Evolutionary conservation across 2,329 filamentous ascomycete genomes (phyloP).

Genomic region (Fonsecaea erecta): DNA sequence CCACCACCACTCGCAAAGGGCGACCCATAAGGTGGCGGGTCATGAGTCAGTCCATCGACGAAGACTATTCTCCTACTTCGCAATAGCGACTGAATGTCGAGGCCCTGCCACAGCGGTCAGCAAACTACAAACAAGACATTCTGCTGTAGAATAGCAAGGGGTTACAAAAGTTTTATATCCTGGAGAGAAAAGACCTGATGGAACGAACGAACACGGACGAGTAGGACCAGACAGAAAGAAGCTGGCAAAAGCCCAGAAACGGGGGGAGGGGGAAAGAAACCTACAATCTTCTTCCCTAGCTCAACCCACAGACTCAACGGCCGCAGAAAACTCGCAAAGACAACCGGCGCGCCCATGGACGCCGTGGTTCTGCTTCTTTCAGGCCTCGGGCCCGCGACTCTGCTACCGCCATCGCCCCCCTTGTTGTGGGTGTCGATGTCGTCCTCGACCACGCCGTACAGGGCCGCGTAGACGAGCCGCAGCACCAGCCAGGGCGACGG

Average conservation of each 20-base stretch:
- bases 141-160: no score
- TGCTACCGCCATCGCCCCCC: neutral
- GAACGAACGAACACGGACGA: no score
- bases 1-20: no score
- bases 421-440: neutral
- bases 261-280: slow-evolving; percentile 40
- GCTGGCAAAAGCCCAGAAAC: no score
- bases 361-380: no score
- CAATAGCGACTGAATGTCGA: slow-evolving; percentile 46
- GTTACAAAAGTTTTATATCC: no score
- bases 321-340: slow-evolving; percentile 82
- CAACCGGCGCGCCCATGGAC: slow-evolving; percentile 51
- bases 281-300: slow-evolving; percentile 65
- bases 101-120: slow-evolving; percentile 32
- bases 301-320: slow-evolving; percentile 80
- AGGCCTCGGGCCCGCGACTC: neutral
- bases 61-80: slow-evolving; percentile 68
- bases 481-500: slow-evolving; percentile 63
- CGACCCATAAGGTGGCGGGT: neutral
- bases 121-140: no score
- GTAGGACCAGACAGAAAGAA: no score
- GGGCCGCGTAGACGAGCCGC: slow-evolving; percentile 52
- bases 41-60: slow-evolving; percentile 72
- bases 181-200: no score
- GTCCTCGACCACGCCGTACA: slow-evolving; percentile 41